phyloP scores from a whole-genome alignment of 768 basidiomycete species.

The Collybia sp. region DNA sequence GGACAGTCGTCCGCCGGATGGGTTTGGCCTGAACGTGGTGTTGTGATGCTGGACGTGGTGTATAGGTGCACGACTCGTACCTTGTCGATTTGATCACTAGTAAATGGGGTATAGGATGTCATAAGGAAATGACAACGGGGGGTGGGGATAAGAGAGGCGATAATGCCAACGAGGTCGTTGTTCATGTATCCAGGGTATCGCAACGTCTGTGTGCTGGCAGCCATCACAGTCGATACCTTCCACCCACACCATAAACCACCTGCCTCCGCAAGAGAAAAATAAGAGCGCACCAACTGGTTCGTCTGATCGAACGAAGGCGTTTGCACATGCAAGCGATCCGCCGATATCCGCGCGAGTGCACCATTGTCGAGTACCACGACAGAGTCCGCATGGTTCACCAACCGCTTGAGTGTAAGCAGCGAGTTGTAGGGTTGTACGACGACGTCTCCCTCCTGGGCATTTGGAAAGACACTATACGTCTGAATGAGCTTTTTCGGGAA shows the following conservation, averaged over 20 bases:
- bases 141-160: slow-evolving; percentile 94
- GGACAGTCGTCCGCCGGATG: slow-evolving; percentile 91
- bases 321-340: slow-evolving; percentile 85
- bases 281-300: slow-evolving; percentile 70
- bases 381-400: slow-evolving; percentile 95
- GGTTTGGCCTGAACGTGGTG: slow-evolving; percentile 69
- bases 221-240: slow-evolving; percentile 97
- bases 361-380: slow-evolving; percentile 98
- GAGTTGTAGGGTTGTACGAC: slow-evolving; percentile 99
- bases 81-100: slow-evolving; percentile 95
- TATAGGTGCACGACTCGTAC: slow-evolving; percentile 34
- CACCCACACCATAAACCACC: neutral
- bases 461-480: slow-evolving; percentile 98
- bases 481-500: slow-evolving; percentile 99
- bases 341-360: slow-evolving; percentile 87
- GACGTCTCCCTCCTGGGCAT: slow-evolving; percentile 89
- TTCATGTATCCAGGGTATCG: slow-evolving; percentile 99
- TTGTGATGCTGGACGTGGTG: neutral
- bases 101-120: slow-evolving; percentile 99
- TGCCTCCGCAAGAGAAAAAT: neutral
- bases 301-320: slow-evolving; percentile 89
- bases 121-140: slow-evolving; percentile 97
- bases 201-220: slow-evolving; percentile 94
- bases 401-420: slow-evolving; percentile 84
- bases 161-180: slow-evolving; percentile 96